Conservation (phyloP, 2,329 filamentous ascomycete genomes). For the Diaporthe citri region DNA sequence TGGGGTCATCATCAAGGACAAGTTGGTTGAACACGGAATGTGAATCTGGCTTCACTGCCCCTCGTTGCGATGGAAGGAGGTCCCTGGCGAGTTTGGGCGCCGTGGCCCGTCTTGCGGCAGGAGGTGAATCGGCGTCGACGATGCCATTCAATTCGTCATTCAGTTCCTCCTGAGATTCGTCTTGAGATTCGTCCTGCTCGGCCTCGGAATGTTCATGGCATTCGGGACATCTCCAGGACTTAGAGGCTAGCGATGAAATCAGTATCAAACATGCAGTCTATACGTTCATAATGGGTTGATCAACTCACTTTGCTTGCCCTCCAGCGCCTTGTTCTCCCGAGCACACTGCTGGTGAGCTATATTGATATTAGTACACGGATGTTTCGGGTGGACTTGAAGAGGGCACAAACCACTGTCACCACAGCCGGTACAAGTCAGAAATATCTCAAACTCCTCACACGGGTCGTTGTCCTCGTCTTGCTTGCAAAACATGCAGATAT, state of each 20-base stretch:
- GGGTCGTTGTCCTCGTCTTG: constrained; percentile 87
- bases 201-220: constrained; percentile 52
- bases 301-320: constrained; percentile 72
- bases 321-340: constrained; percentile 75
- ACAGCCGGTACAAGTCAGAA: constrained; percentile 81
- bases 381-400: background rate
- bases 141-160: constrained; percentile 48
- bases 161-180: constrained; percentile 38
- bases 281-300: constrained; percentile 36
- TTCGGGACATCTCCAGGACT: constrained; percentile 65
- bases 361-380: constrained; percentile 54
- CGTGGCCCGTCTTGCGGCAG: constrained; percentile 66
- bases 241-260: constrained; percentile 50
- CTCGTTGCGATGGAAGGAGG: constrained; percentile 76
- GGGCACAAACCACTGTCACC: constrained; percentile 81
- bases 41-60: constrained; percentile 74
- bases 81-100: constrained; percentile 78
- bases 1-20: constrained; percentile 77
- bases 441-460: constrained; percentile 83
- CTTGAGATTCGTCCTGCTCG: constrained; percentile 43
- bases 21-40: constrained; percentile 83
- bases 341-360: constrained; percentile 94
- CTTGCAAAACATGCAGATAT: constrained; percentile 78
- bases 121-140: constrained; percentile 50
- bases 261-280: constrained; percentile 41